A percentile compares a stretch with the other conserved stretches of the same genome.
Evolutionary conservation across 345 rosid species (phyloP).

Genomic region (Pugionium cornutum): DNA sequence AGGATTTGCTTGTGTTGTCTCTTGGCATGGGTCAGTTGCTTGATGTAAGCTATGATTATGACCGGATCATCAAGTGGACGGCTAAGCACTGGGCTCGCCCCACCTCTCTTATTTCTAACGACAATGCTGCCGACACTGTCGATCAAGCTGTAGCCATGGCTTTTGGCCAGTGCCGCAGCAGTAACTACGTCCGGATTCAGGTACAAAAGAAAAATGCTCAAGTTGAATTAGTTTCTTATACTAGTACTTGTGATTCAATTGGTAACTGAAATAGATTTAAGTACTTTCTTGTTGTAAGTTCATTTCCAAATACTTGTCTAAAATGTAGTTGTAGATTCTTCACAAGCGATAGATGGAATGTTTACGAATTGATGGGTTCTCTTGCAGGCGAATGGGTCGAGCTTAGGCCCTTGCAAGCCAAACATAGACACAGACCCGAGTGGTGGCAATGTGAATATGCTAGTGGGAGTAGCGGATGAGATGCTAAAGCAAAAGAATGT

Average conservation of each 20-base stretch:
- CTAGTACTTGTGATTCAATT: too few relatives aligned
- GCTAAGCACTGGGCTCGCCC: conserved; percentile 93
- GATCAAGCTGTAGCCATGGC: conserved; percentile 98
- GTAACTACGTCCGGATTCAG: conserved; percentile 88
- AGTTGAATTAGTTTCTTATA: too few relatives aligned
- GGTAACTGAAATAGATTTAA: too few relatives aligned
- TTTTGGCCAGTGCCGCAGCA: conserved; percentile 75
- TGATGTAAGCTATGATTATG: conserved; percentile 67
- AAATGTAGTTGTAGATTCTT: too few relatives aligned
- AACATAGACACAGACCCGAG: conserved; percentile 72
- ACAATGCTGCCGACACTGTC: conserved; percentile 82
- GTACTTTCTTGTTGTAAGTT: too few relatives aligned
- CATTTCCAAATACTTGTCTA: too few relatives aligned
- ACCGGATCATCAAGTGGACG: conserved; percentile 72
- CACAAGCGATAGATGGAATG: too few relatives aligned
- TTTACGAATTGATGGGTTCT: conserved; percentile 10
- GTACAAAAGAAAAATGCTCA: conserved; percentile 42
- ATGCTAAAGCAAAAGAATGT: conserved; percentile 97
- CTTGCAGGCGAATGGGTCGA: conserved; percentile 84
- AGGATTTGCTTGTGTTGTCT: conserved; percentile 85
- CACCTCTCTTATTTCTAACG: conserved; percentile 76
- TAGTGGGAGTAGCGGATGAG: conserved; percentile 74
- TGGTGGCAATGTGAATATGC: conserved; percentile 68
- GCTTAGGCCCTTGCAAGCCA: conserved; percentile 59
- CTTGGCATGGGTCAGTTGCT: conserved; percentile 81